A percentile compares a stretch with the other conserved stretches of the same genome.
phyloP scores from a whole-genome alignment of 768 basidiomycete genomes.

The Auricularia sp. region DNA sequence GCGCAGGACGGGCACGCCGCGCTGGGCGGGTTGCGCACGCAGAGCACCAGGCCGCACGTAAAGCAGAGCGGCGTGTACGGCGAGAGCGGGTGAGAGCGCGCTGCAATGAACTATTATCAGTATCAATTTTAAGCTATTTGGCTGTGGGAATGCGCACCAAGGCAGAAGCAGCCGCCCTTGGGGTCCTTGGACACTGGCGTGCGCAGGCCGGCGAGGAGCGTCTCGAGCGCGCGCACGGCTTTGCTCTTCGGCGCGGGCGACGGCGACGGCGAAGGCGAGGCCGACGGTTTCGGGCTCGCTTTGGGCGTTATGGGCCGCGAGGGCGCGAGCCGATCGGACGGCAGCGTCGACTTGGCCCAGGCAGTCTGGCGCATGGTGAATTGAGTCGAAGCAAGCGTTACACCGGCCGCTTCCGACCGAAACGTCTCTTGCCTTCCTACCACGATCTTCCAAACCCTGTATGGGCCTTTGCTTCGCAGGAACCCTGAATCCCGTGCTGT shows the following conservation, averaged over 20 bases:
- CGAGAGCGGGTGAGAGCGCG: conserved; percentile 50
- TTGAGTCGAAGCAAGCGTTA: background rate
- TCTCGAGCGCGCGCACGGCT: conserved; percentile 39
- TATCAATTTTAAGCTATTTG: background rate
- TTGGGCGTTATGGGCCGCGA: background rate
- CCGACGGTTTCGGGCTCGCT: background rate
- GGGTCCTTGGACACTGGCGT: conserved; percentile 35
- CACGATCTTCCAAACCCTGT: background rate
- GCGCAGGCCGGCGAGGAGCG: conserved; percentile 32
- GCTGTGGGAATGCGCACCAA: conserved; percentile 32
- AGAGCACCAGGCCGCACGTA: conserved; percentile 54
- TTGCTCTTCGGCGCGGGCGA: conserved; percentile 32
- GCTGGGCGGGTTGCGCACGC: conserved; percentile 44
- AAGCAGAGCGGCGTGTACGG: conserved; percentile 44
- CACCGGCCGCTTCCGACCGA: background rate
- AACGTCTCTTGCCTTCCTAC: background rate
- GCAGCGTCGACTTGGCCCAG: background rate
- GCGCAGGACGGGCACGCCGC: conserved; percentile 47
- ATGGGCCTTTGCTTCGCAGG: too few species aligned
- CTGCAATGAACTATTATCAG: conserved; percentile 23
- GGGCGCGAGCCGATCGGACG: background rate
- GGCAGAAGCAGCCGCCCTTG: conserved; percentile 61
- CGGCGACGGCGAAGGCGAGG: background rate
- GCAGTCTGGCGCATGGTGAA: background rate
- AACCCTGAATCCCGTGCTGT: too few species aligned